Percentiles rank a stretch among this genome's conserved stretches.
These are phyloP conservation scores for Cercospora zeae-maydis DNA, from an alignment of 2,329 filamentous ascomycete species.

Conservation along the genomic window DNA sequence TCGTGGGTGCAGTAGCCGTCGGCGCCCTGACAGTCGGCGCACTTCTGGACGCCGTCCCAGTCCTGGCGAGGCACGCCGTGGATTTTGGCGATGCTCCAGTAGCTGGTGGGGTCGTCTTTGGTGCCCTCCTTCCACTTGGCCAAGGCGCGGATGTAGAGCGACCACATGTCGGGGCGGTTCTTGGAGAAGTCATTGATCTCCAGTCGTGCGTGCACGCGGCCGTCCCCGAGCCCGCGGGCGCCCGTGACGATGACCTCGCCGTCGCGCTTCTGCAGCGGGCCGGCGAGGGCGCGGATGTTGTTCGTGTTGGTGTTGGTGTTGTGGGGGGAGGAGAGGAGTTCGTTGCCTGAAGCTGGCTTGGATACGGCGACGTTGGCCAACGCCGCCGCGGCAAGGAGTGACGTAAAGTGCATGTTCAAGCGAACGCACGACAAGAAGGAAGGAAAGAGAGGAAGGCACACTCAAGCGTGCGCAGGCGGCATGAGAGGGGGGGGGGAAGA, in stretches of 20 bases:
- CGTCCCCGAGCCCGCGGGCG: constrained; percentile 20
- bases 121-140: constrained; percentile 14
- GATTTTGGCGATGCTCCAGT: constrained; percentile 20
- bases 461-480: constrained; percentile 7
- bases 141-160: constrained; percentile 24
- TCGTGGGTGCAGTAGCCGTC: constrained; percentile 38
- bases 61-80: constrained; percentile 34
- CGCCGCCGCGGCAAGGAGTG: constrained; percentile 14
- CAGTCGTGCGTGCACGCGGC: constrained; percentile 17
- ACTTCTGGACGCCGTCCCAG: constrained; percentile 32
- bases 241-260: constrained; percentile 21
- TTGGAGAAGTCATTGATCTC: constrained; percentile 22
- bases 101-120: constrained; percentile 15
- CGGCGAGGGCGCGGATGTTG: not conserved
- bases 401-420: constrained; percentile 13
- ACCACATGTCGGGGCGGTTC: constrained; percentile 21
- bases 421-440: not conserved
- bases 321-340: not conserved
- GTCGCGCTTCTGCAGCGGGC: constrained; percentile 13
- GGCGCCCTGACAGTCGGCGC: constrained; percentile 27
- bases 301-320: not conserved
- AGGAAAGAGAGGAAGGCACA: constrained; percentile 2
- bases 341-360: constrained; percentile 18
- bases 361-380: constrained; percentile 5
- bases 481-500: not conserved